Conservation (phyloP, 129 eudicot genomes). For the Dittrichia graveolens region DNA sequence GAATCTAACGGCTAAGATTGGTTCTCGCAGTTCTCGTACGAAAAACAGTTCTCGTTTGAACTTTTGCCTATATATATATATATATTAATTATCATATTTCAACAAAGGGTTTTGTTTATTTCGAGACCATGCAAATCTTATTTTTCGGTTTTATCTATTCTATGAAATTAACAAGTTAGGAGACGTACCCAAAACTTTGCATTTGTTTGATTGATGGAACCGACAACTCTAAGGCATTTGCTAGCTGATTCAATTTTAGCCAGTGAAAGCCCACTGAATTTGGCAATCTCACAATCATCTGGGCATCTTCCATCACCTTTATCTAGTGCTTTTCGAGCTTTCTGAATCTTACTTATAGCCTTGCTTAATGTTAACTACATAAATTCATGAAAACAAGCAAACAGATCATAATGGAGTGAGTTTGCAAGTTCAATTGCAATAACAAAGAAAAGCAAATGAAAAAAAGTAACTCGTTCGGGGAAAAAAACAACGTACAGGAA, state of each 20-base stretch:
- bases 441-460: conserved; percentile 2
- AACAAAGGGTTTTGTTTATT: background rate
- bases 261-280: conserved; percentile 73
- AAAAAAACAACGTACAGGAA: conserved; percentile 61
- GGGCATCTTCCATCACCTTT: conserved; percentile 59
- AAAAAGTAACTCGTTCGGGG: background rate
- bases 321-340: conserved; percentile 62
- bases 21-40: too few relatives aligned
- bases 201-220: conserved; percentile 68
- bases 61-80: too few relatives aligned
- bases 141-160: background rate
- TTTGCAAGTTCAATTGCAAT: background rate
- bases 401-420: background rate
- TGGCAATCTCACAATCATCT: conserved; percentile 62
- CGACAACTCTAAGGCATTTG: conserved; percentile 78
- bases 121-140: background rate
- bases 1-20: too few relatives aligned
- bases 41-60: too few relatives aligned
- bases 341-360: conserved; percentile 66
- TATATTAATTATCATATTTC: too few relatives aligned
- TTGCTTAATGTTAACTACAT: conserved; percentile 63
- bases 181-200: conserved; percentile 60
- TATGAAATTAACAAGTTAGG: background rate
- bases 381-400: conserved; percentile 22
- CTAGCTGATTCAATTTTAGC: conserved; percentile 68